Evolutionary conservation across 345 rosid species (phyloP), one percentile per base, ranked within the genome.

Genomic region (Laguncularia racemosa): DNA sequence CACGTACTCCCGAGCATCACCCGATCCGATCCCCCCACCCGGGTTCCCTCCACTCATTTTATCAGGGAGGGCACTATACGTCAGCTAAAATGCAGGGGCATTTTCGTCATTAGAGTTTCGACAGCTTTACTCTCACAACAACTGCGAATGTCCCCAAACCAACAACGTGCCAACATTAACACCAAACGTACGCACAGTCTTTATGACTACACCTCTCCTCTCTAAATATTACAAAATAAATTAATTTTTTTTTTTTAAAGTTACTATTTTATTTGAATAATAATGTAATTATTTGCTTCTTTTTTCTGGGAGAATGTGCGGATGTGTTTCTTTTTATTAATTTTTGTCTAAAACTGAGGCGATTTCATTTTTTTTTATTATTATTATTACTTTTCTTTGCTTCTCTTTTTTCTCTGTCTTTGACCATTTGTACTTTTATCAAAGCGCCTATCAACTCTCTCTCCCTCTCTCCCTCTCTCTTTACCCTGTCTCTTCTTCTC

Each of bases 371-470:
- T 13, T 9, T 20, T 17, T 12, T 20, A n/a, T n/a, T n/a, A n/a
- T n/a, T n/a, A n/a, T n/a, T n/a, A n/a, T n/a, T n/a, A 21, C 51
- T 21, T n/a, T 48, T n/a, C 5, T 12, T 19, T 56, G 40, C 56
- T 44, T 20, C 50, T 57, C 49, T 21, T 44, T 48, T n/a, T 56
- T 63, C 33, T 20, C 46, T 48, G 49, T 56, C 61, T 63, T 56
- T 63, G 60, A 55, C 67, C 49, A 40, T 7, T 49, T 43, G 55
- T 56, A 54, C 50, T 63, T 63, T 56, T 33, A 33, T 33, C 40
- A 33, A 33, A 33, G 40, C 3, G 9, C 40, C 40, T 33, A 33
- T 33, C 40, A 33, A 67, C 75, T 61, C 78, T 70, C 71, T 63
- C 58, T 11, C 48, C 57, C 60, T 63, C 67, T 61, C 57, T 58